Percentiles rank a stretch among this genome's conserved stretches.
phyloP scores from a whole-genome alignment of 495 filamentous ascomycete genomes.

The Penicillium lividum region DNA sequence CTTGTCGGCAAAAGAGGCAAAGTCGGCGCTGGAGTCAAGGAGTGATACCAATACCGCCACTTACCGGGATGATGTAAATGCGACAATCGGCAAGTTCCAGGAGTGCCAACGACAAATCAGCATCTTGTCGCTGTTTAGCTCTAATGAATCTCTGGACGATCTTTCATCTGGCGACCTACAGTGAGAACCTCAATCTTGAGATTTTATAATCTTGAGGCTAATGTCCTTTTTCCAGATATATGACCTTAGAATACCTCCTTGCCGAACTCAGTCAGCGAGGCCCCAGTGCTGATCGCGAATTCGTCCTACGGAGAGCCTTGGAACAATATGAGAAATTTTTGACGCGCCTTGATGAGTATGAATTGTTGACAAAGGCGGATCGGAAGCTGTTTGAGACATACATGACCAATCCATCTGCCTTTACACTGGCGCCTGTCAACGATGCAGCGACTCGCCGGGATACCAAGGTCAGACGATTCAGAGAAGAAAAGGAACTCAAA shows the following conservation, averaged over 20 bases:
- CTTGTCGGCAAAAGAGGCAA: conserved; percentile 55
- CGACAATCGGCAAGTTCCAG: conserved; percentile 68
- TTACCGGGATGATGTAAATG: conserved; percentile 67
- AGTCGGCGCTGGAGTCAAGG: conserved; percentile 49
- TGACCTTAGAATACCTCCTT: conserved; percentile 66
- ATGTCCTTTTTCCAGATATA: conserved; percentile 52
- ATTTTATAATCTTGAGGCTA: conserved; percentile 25
- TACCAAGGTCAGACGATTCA: conserved; percentile 83
- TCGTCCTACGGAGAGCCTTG: conserved; percentile 60
- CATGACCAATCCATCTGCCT: conserved; percentile 61
- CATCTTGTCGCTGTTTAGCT: conserved; percentile 78
- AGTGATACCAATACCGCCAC: conserved; percentile 54
- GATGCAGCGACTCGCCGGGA: conserved; percentile 75
- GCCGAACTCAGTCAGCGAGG: conserved; percentile 66
- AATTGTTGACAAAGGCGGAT: conserved; percentile 65
- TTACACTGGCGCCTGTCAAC: conserved; percentile 65
- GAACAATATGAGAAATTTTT: conserved; percentile 76
- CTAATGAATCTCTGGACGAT: conserved; percentile 89
- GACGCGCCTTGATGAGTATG: conserved; percentile 73
- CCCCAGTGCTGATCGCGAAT: conserved; percentile 59
- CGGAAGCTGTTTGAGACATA: conserved; percentile 72
- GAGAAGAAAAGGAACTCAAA: conserved; percentile 83
- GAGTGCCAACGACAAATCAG: conserved; percentile 69
- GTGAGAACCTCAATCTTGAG: conserved; percentile 42
- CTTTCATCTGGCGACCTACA: conserved; percentile 79